Evolutionary conservation across 2,329 filamentous ascomycete genomes (phyloP), one percentile per base, ranked within the genome.

Genomic region (Sarocladium oryzae): DNA sequence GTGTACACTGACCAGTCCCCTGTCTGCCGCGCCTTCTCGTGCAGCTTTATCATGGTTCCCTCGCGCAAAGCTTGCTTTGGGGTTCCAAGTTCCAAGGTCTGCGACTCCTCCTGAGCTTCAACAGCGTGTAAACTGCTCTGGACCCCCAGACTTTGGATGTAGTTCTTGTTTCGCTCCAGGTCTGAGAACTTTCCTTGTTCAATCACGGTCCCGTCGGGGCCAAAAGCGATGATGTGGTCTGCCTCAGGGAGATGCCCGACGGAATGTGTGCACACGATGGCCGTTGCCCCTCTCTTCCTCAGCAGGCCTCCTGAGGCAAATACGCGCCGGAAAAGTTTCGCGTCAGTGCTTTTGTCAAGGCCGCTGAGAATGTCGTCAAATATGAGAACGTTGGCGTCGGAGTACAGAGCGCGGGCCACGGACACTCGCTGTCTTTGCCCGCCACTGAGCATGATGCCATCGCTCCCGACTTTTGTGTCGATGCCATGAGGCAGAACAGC

Each of bases 191-290:
- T 50, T 0, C 66, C 66, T 30, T 78, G 68, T 28, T 79, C 74
- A 1, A 70, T 59, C 1, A 78, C 54, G 0, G 56, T 64, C 0
- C 75, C 74, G 9, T 69, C 65, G 0, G 56, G 32, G 0, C 66
- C 67, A 0, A 81, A 66, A 0, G 69, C 72, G 35, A 79, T 69
- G 7, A 79, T 70, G 30, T 75, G 69, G 40, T 79, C 72, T 51
- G 63, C 71, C 32, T 57, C 56, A 0, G 66, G 61, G 3, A 72
- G 50, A 41, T 64, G 60, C 0, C 60, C 56, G 4, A 67, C 54
- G 0, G 63, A 63, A 37, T 69, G 65, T 1, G 62, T 66, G 37
- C 66, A 62, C 2, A 79, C 59, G 1, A 80, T 51, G 0, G 70
- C 68, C 1, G 74, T 76, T 2, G 61, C 62, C 0, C 64, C 62